Evolutionary conservation across 2,329 filamentous ascomycete genomes (phyloP).

Genomic region (Diplodia sapinea): DNA sequence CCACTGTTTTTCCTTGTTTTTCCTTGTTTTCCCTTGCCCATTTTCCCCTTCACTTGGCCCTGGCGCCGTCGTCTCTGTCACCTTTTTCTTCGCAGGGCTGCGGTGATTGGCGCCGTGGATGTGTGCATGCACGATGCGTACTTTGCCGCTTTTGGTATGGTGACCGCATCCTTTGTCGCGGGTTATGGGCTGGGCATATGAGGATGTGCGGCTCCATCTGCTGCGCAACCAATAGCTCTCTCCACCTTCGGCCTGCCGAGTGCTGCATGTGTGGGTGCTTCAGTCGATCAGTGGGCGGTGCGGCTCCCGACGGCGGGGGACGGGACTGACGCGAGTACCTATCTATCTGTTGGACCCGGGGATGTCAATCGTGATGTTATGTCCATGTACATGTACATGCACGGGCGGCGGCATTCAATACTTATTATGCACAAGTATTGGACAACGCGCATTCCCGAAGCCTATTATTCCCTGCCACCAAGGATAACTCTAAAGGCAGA

Average conservation of each 20-base stretch:
- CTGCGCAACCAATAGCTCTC: conserved; percentile 18
- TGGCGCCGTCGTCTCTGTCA: background rate
- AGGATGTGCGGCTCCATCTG: conserved; percentile 22
- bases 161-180: background rate
- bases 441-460: background rate
- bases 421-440: background rate
- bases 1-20: background rate
- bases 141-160: conserved; percentile 1
- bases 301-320: background rate
- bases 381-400: background rate
- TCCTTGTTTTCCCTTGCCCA: too few relatives aligned
- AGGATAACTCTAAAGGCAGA: background rate
- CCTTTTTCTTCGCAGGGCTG: conserved; percentile 10
- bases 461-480: background rate
- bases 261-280: background rate
- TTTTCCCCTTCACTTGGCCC: background rate
- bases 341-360: background rate
- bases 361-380: background rate
- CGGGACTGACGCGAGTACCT: conserved; percentile 4
- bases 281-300: conserved; percentile 1
- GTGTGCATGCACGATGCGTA: background rate
- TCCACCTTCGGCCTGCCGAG: background rate
- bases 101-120: background rate
- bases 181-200: background rate
- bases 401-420: background rate